A percentile compares a stretch with the other conserved stretches of the same genome.
Evolutionary conservation across 768 basidiomycete species (phyloP).

Genomic region (Termitomyces sp.): DNA sequence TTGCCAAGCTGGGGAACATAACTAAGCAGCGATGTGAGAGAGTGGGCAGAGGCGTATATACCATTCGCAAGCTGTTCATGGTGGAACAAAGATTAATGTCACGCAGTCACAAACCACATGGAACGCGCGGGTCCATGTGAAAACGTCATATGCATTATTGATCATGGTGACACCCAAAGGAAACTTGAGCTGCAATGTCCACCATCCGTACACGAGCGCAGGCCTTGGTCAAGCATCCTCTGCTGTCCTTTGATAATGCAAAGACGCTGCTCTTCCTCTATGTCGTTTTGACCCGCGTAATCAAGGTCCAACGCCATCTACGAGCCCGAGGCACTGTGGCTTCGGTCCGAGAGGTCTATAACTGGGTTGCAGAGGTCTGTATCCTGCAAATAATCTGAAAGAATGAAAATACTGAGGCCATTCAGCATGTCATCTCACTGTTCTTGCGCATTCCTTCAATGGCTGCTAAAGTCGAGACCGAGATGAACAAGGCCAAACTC

Average conservation of each 20-base stretch:
- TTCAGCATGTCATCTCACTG: constrained; percentile 52
- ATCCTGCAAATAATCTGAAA: not conserved
- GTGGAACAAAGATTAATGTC: constrained; percentile 1
- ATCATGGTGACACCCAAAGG: not conserved
- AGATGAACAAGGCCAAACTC: constrained; percentile 59
- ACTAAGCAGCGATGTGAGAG: not conserved
- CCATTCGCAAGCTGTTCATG: constrained; percentile 54
- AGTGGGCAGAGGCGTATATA: constrained; percentile 21
- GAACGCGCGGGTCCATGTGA: constrained; percentile 9
- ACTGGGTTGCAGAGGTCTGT: constrained; percentile 46
- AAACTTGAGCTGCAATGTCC: constrained; percentile 4
- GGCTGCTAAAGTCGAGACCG: constrained; percentile 50
- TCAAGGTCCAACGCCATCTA: constrained; percentile 57
- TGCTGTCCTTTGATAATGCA: constrained; percentile 36
- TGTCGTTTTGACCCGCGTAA: constrained; percentile 41
- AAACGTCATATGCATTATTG: constrained; percentile 4
- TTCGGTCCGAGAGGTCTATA: constrained; percentile 47
- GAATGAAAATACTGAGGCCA: not conserved
- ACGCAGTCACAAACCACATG: constrained; percentile 5
- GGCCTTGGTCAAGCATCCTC: constrained; percentile 9
- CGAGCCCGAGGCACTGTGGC: constrained; percentile 53
- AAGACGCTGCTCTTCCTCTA: constrained; percentile 59
- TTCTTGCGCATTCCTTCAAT: constrained; percentile 57
- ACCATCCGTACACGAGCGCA: constrained; percentile 10
- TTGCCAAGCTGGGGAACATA: constrained; percentile 50